Conservation (phyloP, 2,329 filamentous ascomycete species). For the Neofusicoccum laricinum region DNA sequence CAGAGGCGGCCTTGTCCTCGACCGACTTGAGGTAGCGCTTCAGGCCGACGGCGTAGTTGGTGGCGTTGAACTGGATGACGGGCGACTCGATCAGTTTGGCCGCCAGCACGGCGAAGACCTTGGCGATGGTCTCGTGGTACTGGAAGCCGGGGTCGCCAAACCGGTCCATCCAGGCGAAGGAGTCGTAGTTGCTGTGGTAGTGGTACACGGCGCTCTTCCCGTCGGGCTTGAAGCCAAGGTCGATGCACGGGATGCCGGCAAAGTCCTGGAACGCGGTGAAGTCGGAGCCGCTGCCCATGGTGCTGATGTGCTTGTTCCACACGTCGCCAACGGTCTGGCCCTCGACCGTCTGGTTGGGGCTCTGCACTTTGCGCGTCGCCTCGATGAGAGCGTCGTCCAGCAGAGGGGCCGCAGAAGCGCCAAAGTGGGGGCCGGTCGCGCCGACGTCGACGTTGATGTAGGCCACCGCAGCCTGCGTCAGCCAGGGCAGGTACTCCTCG, state of each 20-base stretch:
- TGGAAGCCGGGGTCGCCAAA: conserved; percentile 66
- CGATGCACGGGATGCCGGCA: conserved; percentile 48
- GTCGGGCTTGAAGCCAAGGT: conserved; percentile 44
- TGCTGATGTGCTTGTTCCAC: conserved; percentile 56
- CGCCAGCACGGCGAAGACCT: conserved; percentile 45
- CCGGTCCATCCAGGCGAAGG: conserved; percentile 77
- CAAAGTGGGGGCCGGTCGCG: conserved; percentile 62
- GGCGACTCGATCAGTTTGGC: conserved; percentile 48
- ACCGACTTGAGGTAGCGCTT: conserved; percentile 42
- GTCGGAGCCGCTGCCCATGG: conserved; percentile 53
- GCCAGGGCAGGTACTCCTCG: conserved; percentile 82
- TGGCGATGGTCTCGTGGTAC: conserved; percentile 54
- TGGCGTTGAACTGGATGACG: conserved; percentile 46
- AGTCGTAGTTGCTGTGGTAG: conserved; percentile 84
- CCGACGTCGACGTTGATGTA: conserved; percentile 86
- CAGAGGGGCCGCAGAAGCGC: conserved; percentile 67
- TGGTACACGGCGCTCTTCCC: conserved; percentile 58
- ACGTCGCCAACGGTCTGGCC: conserved; percentile 66
- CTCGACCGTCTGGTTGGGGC: conserved; percentile 68
- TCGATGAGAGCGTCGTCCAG: conserved; percentile 71
- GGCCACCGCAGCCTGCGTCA: conserved; percentile 68
- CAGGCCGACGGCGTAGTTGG: conserved; percentile 45
- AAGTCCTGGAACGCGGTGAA: conserved; percentile 55
- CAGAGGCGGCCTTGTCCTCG: conserved; percentile 30
- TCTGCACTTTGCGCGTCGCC: conserved; percentile 45